A percentile compares a stretch with the other conserved stretches of the same genome.
phyloP scores from a whole-genome alignment of 2,329 filamentous ascomycete genomes.

The Colletotrichum kahawae region DNA sequence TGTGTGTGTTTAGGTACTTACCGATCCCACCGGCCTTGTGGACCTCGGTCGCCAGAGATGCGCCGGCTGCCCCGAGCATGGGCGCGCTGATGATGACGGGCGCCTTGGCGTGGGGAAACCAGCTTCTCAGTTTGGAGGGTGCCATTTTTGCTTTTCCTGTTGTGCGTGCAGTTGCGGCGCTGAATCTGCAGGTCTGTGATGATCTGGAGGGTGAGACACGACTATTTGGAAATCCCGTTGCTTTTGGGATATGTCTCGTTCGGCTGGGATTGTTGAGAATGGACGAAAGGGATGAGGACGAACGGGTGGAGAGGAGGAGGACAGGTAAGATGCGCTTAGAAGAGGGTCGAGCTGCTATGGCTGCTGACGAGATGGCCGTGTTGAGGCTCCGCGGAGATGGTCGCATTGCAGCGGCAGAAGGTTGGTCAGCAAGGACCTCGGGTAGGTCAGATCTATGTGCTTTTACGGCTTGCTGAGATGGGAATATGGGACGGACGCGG shows the following conservation, averaged over 20 bases:
- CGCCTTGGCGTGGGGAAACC: constrained; percentile 16
- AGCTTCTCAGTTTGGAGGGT: background rate
- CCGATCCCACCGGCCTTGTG: constrained; percentile 43
- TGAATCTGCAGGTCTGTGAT: background rate
- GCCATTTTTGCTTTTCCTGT: constrained; percentile 5
- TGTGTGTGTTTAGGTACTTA: constrained; percentile 11
- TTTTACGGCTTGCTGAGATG: background rate
- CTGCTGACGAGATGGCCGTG: background rate
- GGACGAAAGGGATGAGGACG: background rate
- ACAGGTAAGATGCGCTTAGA: background rate
- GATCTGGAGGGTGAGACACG: background rate
- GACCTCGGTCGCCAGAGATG: constrained; percentile 41
- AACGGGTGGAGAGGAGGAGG: background rate
- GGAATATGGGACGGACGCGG: background rate
- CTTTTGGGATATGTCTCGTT: background rate
- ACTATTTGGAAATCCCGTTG: background rate
- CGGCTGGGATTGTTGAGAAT: background rate
- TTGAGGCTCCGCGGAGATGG: background rate
- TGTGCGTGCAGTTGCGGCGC: background rate
- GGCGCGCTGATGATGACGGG: constrained; percentile 35
- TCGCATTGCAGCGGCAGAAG: background rate
- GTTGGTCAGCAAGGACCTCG: background rate
- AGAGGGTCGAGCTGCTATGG: background rate
- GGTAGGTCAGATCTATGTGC: background rate
- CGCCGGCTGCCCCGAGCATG: constrained; percentile 37